Evolutionary conservation across 495 filamentous ascomycete genomes (phyloP).

Genomic region (Bombardia bombarda): DNA sequence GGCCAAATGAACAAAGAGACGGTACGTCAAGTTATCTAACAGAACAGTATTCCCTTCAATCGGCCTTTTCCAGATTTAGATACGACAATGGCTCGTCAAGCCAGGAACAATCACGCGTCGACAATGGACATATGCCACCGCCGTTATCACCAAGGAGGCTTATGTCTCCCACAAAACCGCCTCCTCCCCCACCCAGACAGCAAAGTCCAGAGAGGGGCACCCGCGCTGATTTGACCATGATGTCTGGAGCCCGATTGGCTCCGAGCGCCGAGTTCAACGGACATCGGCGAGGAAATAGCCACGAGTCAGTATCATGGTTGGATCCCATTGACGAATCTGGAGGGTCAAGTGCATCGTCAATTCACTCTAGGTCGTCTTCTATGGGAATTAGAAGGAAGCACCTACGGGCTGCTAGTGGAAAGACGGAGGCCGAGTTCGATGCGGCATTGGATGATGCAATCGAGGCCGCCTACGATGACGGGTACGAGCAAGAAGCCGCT

Average conservation of each 20-base stretch:
- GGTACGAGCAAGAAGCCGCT: slow-evolving; percentile 64
- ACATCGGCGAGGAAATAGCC: slow-evolving; percentile 52
- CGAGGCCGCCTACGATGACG: slow-evolving; percentile 92
- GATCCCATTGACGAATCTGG: slow-evolving; percentile 96
- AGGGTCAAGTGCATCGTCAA: slow-evolving; percentile 69
- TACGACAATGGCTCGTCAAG: slow-evolving; percentile 32
- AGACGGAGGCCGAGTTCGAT: slow-evolving; percentile 88
- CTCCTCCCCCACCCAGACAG: slow-evolving; percentile 25
- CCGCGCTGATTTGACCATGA: slow-evolving; percentile 35
- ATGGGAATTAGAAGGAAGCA: slow-evolving; percentile 57
- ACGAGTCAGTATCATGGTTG: slow-evolving; percentile 84
- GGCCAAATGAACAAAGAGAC: slow-evolving; percentile 12
- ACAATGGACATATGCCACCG: slow-evolving; percentile 52
- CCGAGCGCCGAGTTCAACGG: slow-evolving; percentile 20
- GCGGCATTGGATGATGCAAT: slow-evolving; percentile 92
- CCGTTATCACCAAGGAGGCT: slow-evolving; percentile 55
- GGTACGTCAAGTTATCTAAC: slow-evolving; percentile 12
- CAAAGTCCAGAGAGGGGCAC: slow-evolving; percentile 27
- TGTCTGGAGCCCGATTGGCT: slow-evolving; percentile 24
- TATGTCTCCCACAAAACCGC: slow-evolving; percentile 17
- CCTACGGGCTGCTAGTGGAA: slow-evolving; percentile 58
- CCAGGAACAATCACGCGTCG: slow-evolving; percentile 35
- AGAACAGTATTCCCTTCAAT: slow-evolving; percentile 32
- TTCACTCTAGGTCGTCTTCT: slow-evolving; percentile 70
- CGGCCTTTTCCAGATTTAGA: slow-evolving; percentile 39